Evolutionary conservation across 169 alveolate species (phyloP), one percentile per base, ranked within the genome.

Genomic region (Perkinsus olseni): DNA sequence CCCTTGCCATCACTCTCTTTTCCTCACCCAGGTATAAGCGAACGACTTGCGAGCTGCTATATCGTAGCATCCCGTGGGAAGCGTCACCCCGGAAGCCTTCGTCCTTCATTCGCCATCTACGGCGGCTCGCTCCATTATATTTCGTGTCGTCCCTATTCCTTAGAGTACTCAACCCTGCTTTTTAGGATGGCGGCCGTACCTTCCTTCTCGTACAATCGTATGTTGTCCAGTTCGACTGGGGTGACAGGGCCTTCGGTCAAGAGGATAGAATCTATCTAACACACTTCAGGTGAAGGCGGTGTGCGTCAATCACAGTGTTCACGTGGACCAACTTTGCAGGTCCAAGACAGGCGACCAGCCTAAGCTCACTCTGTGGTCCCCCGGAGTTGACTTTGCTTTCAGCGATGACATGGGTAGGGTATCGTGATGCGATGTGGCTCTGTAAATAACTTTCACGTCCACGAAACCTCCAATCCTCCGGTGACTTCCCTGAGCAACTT

Each of bases 141-240:
- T n/a, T n/a, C n/a, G n/a, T n/a, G n/a, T n/a, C n/a, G n/a, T n/a
- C n/a, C n/a, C n/a, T n/a, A n/a, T n/a, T n/a, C n/a, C n/a, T n/a
- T n/a, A n/a, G n/a, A n/a, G n/a, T n/a, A n/a, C n/a, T n/a, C n/a
- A n/a, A n/a, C n/a, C n/a, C n/a, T n/a, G n/a, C n/a, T n/a, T n/a
- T n/a, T 40, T 40, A 62, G 82, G 82, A 62, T 24, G 82, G 82
- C 0, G 82, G 82, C 28, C 82, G 82, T 4, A 62, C 82, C 37
- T 62, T 62, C 82, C 82, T 62, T 13, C 31, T 62, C 10, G 82
- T 62, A 3, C 82, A 62, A 24, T 62, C 82, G 36, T 98, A 97
- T 93, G 99, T 98, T 28, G 98, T 97, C 45, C 99, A 98, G 94
- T 98, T 97, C 93, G 96, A 97, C 93, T 98, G 99, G 99, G 99